Evolutionary conservation across 2,329 filamentous ascomycete species (phyloP).

Genomic region (Bipolaris bicolor): DNA sequence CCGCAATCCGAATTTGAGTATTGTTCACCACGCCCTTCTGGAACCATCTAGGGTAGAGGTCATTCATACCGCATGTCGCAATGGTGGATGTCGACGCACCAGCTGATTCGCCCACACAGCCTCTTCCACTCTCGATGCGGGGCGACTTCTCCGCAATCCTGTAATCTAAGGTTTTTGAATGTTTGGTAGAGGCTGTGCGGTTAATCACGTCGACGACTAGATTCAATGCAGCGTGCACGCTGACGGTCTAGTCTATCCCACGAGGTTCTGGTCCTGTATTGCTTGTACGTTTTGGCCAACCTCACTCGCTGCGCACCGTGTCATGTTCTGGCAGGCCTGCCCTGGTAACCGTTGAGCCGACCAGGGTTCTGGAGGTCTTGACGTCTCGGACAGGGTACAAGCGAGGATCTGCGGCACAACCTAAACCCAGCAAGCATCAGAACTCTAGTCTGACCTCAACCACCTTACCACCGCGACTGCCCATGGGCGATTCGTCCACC

Average conservation of each 20-base stretch:
- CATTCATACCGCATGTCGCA: not conserved
- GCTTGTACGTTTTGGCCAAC: constrained; percentile 19
- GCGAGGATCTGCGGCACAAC: constrained; percentile 38
- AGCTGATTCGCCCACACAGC: not conserved
- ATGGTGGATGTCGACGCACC: not conserved
- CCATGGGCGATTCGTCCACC: constrained; percentile 16
- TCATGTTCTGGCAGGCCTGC: constrained; percentile 21
- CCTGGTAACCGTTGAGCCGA: constrained; percentile 20
- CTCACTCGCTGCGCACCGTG: constrained; percentile 15
- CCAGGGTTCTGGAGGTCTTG: constrained; percentile 31
- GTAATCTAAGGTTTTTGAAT: constrained; percentile 7
- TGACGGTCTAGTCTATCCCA: not conserved
- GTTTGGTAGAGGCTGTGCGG: not conserved
- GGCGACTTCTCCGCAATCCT: constrained; percentile 5
- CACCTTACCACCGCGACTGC: constrained; percentile 32
- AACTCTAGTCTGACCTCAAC: constrained; percentile 32
- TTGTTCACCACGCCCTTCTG: not conserved
- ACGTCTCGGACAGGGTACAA: constrained; percentile 35
- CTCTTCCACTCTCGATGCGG: not conserved
- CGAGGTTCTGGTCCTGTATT: constrained; percentile 6
- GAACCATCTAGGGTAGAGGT: not conserved
- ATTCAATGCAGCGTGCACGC: not conserved
- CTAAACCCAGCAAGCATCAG: constrained; percentile 40
- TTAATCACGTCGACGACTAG: not conserved
- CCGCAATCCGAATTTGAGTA: not conserved